A percentile compares a stretch with the other conserved stretches of the same genome.
Evolutionary conservation across 164 flowering plant species (phyloP).

Genomic region (Stephania japonica): DNA sequence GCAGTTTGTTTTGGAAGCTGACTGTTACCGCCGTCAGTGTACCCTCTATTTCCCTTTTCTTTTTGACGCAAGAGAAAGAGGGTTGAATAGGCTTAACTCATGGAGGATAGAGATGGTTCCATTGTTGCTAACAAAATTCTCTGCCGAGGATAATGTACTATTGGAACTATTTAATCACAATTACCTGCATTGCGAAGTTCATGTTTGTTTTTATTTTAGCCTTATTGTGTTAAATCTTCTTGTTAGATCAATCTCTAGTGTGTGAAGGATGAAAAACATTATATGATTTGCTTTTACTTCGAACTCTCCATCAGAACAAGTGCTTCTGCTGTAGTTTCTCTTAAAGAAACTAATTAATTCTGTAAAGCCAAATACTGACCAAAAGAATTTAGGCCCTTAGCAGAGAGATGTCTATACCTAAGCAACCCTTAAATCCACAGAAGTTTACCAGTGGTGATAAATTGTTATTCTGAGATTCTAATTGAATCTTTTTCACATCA

Average conservation of each 20-base stretch:
- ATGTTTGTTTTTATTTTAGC: neutral
- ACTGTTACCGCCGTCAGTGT: slow-evolving; percentile 14
- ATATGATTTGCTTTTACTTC: neutral
- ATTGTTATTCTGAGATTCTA: too few species aligned
- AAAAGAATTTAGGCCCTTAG: too few species aligned
- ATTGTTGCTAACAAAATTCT: slow-evolving; percentile 10
- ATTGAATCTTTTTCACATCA: too few species aligned
- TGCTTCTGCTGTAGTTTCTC: neutral
- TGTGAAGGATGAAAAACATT: neutral
- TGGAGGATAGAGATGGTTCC: slow-evolving; percentile 11
- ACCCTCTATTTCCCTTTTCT: slow-evolving; percentile 6
- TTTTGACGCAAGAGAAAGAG: slow-evolving; percentile 11
- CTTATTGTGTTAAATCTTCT: neutral
- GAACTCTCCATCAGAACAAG: neutral
- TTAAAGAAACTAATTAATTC: too few species aligned
- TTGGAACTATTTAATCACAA: slow-evolving; percentile 5
- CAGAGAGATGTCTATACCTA: too few species aligned
- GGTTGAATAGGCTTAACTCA: slow-evolving; percentile 12
- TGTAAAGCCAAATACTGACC: too few species aligned
- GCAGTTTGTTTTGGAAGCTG: slow-evolving; percentile 9
- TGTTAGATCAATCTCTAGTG: neutral
- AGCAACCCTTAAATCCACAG: too few species aligned
- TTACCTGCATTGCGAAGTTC: neutral
- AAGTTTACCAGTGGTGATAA: too few species aligned
- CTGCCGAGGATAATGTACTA: slow-evolving; percentile 4